Conservation (phyloP, 2,329 filamentous ascomycete species). For the Colletotrichum kahawae region DNA sequence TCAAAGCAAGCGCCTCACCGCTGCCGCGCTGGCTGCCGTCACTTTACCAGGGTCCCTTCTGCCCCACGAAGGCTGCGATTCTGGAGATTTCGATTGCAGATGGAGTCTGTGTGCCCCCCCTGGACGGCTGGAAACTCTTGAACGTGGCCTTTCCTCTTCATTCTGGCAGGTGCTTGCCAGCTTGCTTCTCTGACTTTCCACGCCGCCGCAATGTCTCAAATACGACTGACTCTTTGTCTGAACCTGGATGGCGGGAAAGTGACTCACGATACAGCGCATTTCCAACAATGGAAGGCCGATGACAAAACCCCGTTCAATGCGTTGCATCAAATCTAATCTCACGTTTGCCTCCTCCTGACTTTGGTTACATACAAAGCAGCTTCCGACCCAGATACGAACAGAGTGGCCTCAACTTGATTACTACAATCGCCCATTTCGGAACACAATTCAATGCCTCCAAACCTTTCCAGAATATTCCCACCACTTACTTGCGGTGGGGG, state of each 20-base stretch:
- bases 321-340: background rate
- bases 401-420: constrained; percentile 10
- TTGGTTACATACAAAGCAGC: background rate
- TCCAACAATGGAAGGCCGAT: background rate
- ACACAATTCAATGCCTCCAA: background rate
- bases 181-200: background rate
- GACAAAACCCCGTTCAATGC: background rate
- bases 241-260: background rate
- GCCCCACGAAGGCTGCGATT: constrained; percentile 20
- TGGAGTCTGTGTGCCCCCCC: background rate
- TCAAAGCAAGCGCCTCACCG: constrained; percentile 11
- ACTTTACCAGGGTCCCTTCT: background rate
- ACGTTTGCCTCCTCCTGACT: background rate
- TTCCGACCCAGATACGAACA: background rate
- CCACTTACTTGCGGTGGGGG: constrained; percentile 7
- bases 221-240: background rate
- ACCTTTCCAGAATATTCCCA: constrained; percentile 21
- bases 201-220: background rate
- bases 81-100: constrained; percentile 20
- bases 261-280: background rate
- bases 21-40: constrained; percentile 10
- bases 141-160: constrained; percentile 10
- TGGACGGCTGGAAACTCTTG: background rate
- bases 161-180: background rate
- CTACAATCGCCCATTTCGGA: background rate